Conservation (phyloP, 345 rosid genomes). For the Corymbia maculata region DNA sequence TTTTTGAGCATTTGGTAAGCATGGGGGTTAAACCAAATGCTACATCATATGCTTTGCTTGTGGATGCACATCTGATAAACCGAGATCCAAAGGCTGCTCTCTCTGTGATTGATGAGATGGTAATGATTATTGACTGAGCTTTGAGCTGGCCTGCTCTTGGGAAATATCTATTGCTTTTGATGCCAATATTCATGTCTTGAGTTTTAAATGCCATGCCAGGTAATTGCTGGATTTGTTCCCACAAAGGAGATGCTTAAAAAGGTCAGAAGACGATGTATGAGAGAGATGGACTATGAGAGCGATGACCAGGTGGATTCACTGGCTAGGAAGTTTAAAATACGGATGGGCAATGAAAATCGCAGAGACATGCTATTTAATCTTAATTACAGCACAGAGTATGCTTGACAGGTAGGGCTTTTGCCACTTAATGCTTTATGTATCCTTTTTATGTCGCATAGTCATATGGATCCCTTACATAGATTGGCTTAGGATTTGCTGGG, state of each 20-base stretch:
- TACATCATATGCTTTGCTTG: slow-evolving; percentile 66
- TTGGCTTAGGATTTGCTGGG: not conserved
- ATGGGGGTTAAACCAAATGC: slow-evolving; percentile 81
- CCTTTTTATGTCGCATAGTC: not conserved
- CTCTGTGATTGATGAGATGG: slow-evolving; percentile 63
- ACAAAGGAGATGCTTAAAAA: slow-evolving; percentile 71
- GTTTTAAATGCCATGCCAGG: slow-evolving; percentile 28
- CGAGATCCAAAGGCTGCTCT: slow-evolving; percentile 81
- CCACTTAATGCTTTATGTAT: not conserved
- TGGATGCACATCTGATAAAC: slow-evolving; percentile 84
- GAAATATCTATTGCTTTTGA: not conserved
- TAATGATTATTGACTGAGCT: slow-evolving; percentile 10
- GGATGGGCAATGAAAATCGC: slow-evolving; percentile 64
- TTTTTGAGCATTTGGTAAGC: slow-evolving; percentile 67
- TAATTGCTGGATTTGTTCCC: slow-evolving; percentile 67
- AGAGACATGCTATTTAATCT: slow-evolving; percentile 67
- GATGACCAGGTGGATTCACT: slow-evolving; percentile 45
- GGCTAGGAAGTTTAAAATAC: slow-evolving; percentile 46
- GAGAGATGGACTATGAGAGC: slow-evolving; percentile 70
- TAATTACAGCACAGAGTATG: slow-evolving; percentile 47
- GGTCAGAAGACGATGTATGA: slow-evolving; percentile 68
- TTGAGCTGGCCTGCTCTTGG: not conserved
- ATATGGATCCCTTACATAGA: not conserved
- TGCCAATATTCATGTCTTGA: not conserved
- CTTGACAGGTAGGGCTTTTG: slow-evolving; percentile 2